phyloP scores from a whole-genome alignment of 345 rosid species.

The Lepidium sativum region DNA sequence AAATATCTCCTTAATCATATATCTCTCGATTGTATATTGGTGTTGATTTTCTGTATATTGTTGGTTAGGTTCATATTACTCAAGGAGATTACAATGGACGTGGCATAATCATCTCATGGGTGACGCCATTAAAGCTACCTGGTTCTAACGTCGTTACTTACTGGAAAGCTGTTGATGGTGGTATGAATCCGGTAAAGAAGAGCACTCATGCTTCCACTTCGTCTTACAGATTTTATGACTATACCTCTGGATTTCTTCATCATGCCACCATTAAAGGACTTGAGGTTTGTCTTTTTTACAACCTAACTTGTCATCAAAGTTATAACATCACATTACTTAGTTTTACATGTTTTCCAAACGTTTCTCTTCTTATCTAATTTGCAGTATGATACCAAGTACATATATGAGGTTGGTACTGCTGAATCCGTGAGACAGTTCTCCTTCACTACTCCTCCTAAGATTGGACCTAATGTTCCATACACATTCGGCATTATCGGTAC shows the following conservation, averaged over 20 bases:
- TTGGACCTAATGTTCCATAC: conserved; percentile 57
- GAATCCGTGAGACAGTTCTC: conserved; percentile 33
- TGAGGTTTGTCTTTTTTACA: too few species aligned
- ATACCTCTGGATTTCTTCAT: conserved; percentile 43
- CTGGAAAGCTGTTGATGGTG: conserved; percentile 17
- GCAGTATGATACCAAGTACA: conserved; percentile 45
- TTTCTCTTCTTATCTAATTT: too few species aligned
- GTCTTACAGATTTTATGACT: conserved; percentile 32
- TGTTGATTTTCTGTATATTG: too few species aligned
- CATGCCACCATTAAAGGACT: conserved; percentile 33
- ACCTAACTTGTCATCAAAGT: too few species aligned
- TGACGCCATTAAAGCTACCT: conserved; percentile 24
- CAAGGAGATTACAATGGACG: conserved; percentile 50
- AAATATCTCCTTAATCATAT: too few species aligned
- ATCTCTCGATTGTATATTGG: too few species aligned
- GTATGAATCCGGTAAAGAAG: background rate
- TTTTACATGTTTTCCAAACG: too few species aligned
- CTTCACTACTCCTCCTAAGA: conserved; percentile 45
- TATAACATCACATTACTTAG: too few species aligned
- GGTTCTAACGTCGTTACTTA: conserved; percentile 26
- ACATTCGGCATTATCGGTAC: conserved; percentile 67
- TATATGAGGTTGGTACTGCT: conserved; percentile 40
- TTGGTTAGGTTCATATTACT: conserved; percentile 31
- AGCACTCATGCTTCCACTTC: conserved; percentile 13
- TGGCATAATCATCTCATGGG: conserved; percentile 40